Evolutionary conservation across 2,329 filamentous ascomycete species (phyloP).

Genomic region (Purpureocillium takamizusanense): DNA sequence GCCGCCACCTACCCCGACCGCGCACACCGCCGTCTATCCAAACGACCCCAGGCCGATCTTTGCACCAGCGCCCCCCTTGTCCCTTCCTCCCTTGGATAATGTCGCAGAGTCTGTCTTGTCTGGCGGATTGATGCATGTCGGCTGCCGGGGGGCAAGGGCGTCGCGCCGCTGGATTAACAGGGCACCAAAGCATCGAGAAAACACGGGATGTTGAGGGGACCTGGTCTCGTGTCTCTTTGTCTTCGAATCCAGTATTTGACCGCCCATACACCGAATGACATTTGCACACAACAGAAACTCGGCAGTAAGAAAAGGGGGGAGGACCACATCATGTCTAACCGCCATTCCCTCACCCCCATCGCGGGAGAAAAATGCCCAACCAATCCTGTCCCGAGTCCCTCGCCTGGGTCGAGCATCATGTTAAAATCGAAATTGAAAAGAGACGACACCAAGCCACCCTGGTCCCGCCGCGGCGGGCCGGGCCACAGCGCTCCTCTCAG

Average conservation of each 20-base stretch:
- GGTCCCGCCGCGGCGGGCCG: too few relatives aligned
- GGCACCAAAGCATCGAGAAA: not conserved
- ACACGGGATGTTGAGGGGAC: not conserved
- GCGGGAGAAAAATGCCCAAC: not conserved
- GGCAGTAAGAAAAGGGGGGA: not conserved
- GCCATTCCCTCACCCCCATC: conserved; percentile 4
- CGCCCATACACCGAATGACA: conserved; percentile 10
- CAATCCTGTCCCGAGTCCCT: not conserved
- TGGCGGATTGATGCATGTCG: too few relatives aligned
- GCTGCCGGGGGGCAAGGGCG: too few relatives aligned
- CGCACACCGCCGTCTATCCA: too few relatives aligned
- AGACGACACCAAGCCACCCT: not conserved
- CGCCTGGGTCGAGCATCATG: conserved; percentile 1
- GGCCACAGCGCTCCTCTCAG: not conserved
- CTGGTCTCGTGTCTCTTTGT: conserved; percentile 1
- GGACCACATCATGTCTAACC: conserved; percentile 11
- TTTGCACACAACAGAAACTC: conserved; percentile 3
- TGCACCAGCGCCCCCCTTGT: too few relatives aligned
- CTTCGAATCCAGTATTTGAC: conserved; percentile 9
- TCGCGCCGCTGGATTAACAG: not conserved
- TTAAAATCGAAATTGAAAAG: conserved; percentile 2
- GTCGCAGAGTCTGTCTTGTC: too few relatives aligned
- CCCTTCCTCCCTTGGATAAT: too few relatives aligned
- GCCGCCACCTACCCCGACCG: too few relatives aligned
- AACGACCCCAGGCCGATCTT: too few relatives aligned